Evolutionary conservation across 805 yeast species (phyloP), one percentile per base, ranked within the genome.

Genomic region (Ogataea angusta): DNA sequence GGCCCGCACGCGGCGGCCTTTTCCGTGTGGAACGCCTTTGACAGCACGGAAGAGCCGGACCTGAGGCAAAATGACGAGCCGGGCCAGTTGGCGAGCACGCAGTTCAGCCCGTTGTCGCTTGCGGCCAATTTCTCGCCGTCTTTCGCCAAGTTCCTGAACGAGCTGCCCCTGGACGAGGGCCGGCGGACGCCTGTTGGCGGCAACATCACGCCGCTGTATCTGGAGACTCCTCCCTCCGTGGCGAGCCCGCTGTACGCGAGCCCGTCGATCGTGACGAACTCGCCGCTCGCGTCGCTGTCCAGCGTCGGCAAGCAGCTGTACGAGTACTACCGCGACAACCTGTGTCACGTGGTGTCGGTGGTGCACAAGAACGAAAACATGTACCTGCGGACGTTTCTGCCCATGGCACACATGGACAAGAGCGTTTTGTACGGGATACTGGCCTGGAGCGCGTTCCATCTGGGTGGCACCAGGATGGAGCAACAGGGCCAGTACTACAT

Each of bases 381-480:
- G 47, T 76, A 70, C 53, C 70, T 73, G 46, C 68, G 69, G 25
- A 73, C 77, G 14, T 75, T 76, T 48, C 50, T 76, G 32, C 82
- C 82, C 2, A 65, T 76, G 61, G 81, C 81, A 0, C 76, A 74
- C 34, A 54, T 62, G 42, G 78, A 76, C 49, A 54, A 57, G 24
- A 76, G 79, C 4, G 77, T 76, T 2, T 51, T 76, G 31, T 72
- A 73, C 52, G 75, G 76, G 5, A 65, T 76, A 8, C 49, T 76
- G 34, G 78, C 78, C 2, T 76, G 81, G 80, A 66, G 78, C 15
- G 76, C 76, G 2, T 74, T 74, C 49, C 78, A 74, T 50, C 49
- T 75, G 35, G 75, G 74, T 34, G 68, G 69, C 2, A 42, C 47
- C 6, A 51, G 46, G 34, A 69, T 75, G 73, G 66, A 66, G 28